Conservation (phyloP, 1,284 basidiomycete species). For the Singerocomus inundabilis region DNA sequence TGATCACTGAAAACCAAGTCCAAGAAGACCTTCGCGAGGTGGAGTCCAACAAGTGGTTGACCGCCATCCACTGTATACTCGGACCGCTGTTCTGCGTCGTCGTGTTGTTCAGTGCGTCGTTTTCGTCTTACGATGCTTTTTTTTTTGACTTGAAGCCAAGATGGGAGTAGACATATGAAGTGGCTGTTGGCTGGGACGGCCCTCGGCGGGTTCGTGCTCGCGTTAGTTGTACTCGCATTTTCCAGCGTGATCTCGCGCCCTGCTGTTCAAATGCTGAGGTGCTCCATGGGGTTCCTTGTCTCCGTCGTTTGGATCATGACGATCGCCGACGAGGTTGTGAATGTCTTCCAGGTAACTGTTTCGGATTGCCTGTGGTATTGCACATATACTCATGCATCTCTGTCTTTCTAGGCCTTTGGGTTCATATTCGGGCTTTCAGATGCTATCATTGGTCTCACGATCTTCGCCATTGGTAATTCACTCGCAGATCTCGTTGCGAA, state of each 20-base stretch:
- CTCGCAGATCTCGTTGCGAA: conserved; percentile 97
- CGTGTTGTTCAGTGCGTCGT: conserved; percentile 68
- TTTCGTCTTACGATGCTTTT: conserved; percentile 6
- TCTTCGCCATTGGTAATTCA: conserved; percentile 96
- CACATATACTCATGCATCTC: conserved; percentile 8
- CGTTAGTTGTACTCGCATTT: conserved; percentile 58
- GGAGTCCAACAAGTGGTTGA: conserved; percentile 78
- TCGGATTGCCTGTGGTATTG: neutral
- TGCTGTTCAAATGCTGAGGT: conserved; percentile 68
- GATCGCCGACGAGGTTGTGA: conserved; percentile 92
- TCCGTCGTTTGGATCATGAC: conserved; percentile 95
- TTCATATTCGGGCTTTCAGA: conserved; percentile 94
- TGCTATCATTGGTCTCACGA: conserved; percentile 93
- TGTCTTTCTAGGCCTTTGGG: conserved; percentile 71
- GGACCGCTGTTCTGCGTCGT: conserved; percentile 77
- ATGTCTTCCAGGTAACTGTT: conserved; percentile 70
- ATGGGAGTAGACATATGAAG: conserved; percentile 48
- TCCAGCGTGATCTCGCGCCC: conserved; percentile 60
- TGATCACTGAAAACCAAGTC: conserved; percentile 65
- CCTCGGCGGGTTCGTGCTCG: conserved; percentile 54
- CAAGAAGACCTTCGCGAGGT: conserved; percentile 63
- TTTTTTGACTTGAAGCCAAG: conserved; percentile 37
- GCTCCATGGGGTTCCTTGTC: conserved; percentile 86
- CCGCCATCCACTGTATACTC: conserved; percentile 74
- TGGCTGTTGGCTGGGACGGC: conserved; percentile 60